Evolutionary conservation across 208 protist species (phyloP).

Genomic region (Leishmania amazonensis): DNA sequence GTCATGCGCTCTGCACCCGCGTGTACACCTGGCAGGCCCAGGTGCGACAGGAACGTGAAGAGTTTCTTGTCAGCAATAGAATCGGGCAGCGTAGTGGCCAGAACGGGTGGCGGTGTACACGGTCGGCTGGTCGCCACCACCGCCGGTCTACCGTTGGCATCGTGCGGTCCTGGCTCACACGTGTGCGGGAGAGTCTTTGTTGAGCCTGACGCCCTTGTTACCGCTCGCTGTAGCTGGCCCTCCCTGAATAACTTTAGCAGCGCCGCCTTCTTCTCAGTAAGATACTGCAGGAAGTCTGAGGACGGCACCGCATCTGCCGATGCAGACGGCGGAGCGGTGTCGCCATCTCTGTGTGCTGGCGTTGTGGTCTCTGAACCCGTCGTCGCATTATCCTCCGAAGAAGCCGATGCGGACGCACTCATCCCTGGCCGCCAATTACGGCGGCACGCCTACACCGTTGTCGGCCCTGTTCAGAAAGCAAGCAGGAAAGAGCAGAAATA

Average conservation of each 20-base stretch:
- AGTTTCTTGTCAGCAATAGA: background rate
- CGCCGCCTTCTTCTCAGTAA: constrained; percentile 12
- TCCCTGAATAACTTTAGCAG: constrained; percentile 1
- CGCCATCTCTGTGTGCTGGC: background rate
- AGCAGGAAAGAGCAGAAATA: background rate
- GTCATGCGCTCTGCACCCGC: constrained; percentile 8
- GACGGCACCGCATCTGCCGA: background rate
- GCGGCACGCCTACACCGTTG: background rate
- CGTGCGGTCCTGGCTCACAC: background rate
- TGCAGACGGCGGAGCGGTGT: background rate
- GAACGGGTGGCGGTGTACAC: background rate
- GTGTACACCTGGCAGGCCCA: constrained; percentile 10
- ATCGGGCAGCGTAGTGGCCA: background rate
- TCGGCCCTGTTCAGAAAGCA: background rate
- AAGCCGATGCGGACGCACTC: background rate
- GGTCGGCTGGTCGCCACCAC: background rate
- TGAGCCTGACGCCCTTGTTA: background rate
- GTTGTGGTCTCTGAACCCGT: background rate
- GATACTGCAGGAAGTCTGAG: constrained; percentile 8
- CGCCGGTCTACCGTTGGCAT: background rate
- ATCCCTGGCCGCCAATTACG: background rate
- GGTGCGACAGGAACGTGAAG: constrained; percentile 11
- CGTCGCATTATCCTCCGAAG: background rate
- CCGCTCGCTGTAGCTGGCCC: background rate
- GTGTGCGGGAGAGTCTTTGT: background rate